A percentile compares a stretch with the other conserved stretches of the same genome.
phyloP scores from a whole-genome alignment of 2,329 filamentous ascomycete species.

The Xylaria multiplex region DNA sequence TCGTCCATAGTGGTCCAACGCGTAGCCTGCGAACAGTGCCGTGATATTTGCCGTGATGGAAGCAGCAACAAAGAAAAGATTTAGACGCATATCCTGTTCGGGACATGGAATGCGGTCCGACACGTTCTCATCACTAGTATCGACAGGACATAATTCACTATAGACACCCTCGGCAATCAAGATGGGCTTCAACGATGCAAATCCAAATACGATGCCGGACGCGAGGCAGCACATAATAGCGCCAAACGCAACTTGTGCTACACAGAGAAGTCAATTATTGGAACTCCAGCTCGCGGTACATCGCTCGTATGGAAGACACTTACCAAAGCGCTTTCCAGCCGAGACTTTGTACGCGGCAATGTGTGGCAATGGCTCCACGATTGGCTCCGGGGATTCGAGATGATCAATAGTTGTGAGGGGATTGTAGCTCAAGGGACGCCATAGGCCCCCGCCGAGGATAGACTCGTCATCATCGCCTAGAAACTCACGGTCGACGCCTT shows the following conservation, averaged over 20 bases:
- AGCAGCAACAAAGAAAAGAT: constrained; percentile 77
- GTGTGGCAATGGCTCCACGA: constrained; percentile 45
- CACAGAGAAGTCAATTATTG: constrained; percentile 10
- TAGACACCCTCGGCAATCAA: constrained; percentile 69
- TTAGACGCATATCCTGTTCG: constrained; percentile 62
- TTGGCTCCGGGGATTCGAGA: constrained; percentile 43
- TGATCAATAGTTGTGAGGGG: constrained; percentile 42
- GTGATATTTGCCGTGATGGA: constrained; percentile 75
- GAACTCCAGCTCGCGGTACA: neutral
- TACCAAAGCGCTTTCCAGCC: constrained; percentile 44
- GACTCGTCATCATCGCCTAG: constrained; percentile 35
- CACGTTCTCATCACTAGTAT: constrained; percentile 53
- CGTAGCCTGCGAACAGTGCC: constrained; percentile 72
- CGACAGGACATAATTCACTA: constrained; percentile 60
- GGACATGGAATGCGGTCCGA: constrained; percentile 58
- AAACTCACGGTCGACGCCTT: constrained; percentile 54
- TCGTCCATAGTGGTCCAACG: constrained; percentile 74
- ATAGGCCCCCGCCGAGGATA: constrained; percentile 39
- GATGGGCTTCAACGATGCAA: constrained; percentile 71
- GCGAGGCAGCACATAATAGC: constrained; percentile 74
- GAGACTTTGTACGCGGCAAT: constrained; percentile 49
- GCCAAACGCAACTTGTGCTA: constrained; percentile 70
- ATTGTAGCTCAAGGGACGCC: constrained; percentile 48
- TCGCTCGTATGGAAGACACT: constrained; percentile 24
- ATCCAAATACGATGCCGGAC: constrained; percentile 72